These are phyloP conservation scores for Podaxis pistillaris DNA, from an alignment of 768 basidiomycete species.

Conservation along the genomic window DNA sequence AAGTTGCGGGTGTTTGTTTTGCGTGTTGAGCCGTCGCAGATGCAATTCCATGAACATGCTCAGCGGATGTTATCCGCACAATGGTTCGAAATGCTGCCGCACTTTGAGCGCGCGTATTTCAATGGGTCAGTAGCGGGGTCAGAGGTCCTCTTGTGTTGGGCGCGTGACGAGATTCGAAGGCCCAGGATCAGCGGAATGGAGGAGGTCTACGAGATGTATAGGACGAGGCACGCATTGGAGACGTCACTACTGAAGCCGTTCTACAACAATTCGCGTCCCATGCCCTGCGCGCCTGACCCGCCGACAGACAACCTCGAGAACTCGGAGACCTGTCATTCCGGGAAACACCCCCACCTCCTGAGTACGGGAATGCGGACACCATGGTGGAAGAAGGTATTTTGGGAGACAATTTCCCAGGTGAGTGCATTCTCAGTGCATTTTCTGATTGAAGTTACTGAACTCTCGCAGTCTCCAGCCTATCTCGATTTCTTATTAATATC, in stretches of 20 bases:
- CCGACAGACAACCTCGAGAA: constrained; percentile 3
- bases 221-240: background rate
- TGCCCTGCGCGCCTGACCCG: constrained; percentile 11
- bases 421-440: background rate
- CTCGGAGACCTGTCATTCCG: background rate
- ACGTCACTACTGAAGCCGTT: background rate
- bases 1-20: constrained; percentile 4
- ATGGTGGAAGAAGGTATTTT: background rate
- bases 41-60: background rate
- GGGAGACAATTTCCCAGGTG: background rate
- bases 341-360: background rate
- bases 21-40: background rate
- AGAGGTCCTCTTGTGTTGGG: background rate
- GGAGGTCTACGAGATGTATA: background rate
- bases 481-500: background rate
- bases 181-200: background rate
- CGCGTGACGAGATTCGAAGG: background rate
- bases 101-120: constrained; percentile 5
- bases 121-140: background rate
- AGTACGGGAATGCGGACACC: background rate
- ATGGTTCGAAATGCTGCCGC: constrained; percentile 1
- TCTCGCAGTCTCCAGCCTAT: background rate
- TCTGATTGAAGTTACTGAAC: background rate
- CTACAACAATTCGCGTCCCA: constrained; percentile 8
- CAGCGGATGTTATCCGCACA: background rate